Percentiles rank a stretch among this genome's conserved stretches.
These are phyloP conservation scores for Saccharomycopsis selenospora DNA, from an alignment of 805 yeast genomes.

Conservation along the genomic window DNA sequence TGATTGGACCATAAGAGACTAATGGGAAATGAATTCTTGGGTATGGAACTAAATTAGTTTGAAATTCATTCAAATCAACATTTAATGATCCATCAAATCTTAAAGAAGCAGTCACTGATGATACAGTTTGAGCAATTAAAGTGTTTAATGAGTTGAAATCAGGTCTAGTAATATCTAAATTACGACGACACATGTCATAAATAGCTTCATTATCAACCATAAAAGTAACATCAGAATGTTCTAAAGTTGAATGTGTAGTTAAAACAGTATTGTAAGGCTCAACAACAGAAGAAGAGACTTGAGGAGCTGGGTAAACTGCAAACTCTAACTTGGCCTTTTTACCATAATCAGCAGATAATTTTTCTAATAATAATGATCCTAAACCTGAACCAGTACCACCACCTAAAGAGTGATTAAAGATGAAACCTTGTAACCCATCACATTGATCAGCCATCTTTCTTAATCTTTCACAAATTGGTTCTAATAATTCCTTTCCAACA, in stretches of 20 bases:
- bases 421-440: constrained; percentile 95
- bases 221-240: constrained; percentile 97
- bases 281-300: constrained; percentile 91
- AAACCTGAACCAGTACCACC: constrained; percentile 99
- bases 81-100: constrained; percentile 96
- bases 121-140: constrained; percentile 93
- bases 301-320: constrained; percentile 98
- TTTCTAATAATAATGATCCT: constrained; percentile 89
- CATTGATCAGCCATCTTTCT: constrained; percentile 95
- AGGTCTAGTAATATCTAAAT: constrained; percentile 90
- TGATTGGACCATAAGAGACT: constrained; percentile 94
- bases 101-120: constrained; percentile 94
- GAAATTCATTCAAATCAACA: constrained; percentile 97
- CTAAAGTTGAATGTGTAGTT: constrained; percentile 94
- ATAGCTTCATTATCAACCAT: constrained; percentile 99
- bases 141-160: constrained; percentile 78
- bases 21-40: constrained; percentile 99
- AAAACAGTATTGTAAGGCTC: constrained; percentile 98
- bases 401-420: constrained; percentile 94
- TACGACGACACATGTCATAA: constrained; percentile 96
- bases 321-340: constrained; percentile 95
- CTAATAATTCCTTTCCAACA: constrained; percentile 90
- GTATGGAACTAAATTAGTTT: constrained; percentile 96
- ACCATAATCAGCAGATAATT: constrained; percentile 85
- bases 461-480: constrained; percentile 88